Base-by-base conservation (phyloP, 164 flowering plant species). In the Brasenia schreberi region DNA sequence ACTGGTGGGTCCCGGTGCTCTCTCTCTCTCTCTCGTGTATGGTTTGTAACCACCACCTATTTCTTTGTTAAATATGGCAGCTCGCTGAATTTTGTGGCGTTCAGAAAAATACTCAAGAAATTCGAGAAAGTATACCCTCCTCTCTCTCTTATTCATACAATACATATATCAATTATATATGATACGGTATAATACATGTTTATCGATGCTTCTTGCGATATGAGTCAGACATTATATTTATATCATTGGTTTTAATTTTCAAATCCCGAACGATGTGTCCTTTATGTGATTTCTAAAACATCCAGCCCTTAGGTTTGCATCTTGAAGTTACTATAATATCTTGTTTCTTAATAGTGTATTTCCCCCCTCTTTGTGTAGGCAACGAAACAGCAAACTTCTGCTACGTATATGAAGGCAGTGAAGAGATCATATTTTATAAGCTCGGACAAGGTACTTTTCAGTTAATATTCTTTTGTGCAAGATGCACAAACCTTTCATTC, bases 81-180 rank as follows among this genome's bases (percentile, higher is more conserved):
- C 83, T 89, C 97, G n/a, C 74, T 95, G 65, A 95, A 95, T 71
- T 83, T 89, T 96, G 76, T 84, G 73, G 99, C 98, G 14, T 95
- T 95, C 61, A 75, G 81, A 7, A 95, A 95, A 77, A 95, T 95
- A 56, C 87, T 95, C 5, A 95, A 95, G 84, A 95, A 95, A 73
- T 95, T 95, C 43, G 99, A 95, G 76, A 95, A 95, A 96, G 99
- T 95, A 77, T 3, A 33, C 2, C 39, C 73, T 7, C 17, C 2
- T 4, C 73, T 7, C 17, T 42, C 44, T 14, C 64, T 39, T 27
- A 60, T 43, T 11, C 5, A 6, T 18, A 19, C 19, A 23, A 23
- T 23, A 39, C n/a, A 43, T 39, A 42, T 4, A 14, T 18, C 3
- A 14, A 12, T 14, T 58, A 2, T 56, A 18, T 58, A 14, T 58